Evolutionary conservation across 2,329 filamentous ascomycete species (phyloP).

Genomic region (Plectosphaerella plurivora): DNA sequence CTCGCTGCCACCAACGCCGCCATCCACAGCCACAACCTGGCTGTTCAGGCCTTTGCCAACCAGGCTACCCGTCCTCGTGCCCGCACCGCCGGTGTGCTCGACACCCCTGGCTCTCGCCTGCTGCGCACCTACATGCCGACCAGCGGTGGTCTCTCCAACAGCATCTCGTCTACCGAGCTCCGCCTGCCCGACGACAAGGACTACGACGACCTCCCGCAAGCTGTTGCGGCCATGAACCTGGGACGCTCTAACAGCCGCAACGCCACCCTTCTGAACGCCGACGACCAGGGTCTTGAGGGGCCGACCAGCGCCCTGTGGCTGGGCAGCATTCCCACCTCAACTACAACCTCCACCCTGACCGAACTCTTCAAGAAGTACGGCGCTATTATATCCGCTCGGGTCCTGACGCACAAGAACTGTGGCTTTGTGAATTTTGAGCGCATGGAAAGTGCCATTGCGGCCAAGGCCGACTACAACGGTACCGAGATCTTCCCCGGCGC

Average conservation of each 20-base stretch:
- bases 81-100: slow-evolving; percentile 85
- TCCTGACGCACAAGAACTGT: slow-evolving; percentile 97
- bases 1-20: slow-evolving; percentile 60
- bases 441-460: slow-evolving; percentile 83
- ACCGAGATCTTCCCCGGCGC: slow-evolving; percentile 98
- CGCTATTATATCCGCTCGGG: slow-evolving; percentile 82
- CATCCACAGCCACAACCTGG: slow-evolving; percentile 88
- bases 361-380: slow-evolving; percentile 96
- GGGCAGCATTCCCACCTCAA: slow-evolving; percentile 94
- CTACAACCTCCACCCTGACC: slow-evolving; percentile 88
- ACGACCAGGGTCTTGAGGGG: slow-evolving; percentile 78
- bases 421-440: slow-evolving; percentile 97
- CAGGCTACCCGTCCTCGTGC: slow-evolving; percentile 85
- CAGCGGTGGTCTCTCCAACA: slow-evolving; percentile 68
- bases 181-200: slow-evolving; percentile 70
- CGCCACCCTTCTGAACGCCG: slow-evolving; percentile 63
- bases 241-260: slow-evolving; percentile 61
- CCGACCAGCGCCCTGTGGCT: slow-evolving; percentile 95
- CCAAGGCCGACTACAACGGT: slow-evolving; percentile 83
- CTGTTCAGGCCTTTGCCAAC: slow-evolving; percentile 86
- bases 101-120: slow-evolving; percentile 64
- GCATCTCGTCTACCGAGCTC: slow-evolving; percentile 71
- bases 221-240: slow-evolving; percentile 76
- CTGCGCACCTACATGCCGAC: slow-evolving; percentile 72
- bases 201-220: slow-evolving; percentile 75